Evolutionary conservation across 345 rosid genomes (phyloP).

Genomic region (Citrus inodora): DNA sequence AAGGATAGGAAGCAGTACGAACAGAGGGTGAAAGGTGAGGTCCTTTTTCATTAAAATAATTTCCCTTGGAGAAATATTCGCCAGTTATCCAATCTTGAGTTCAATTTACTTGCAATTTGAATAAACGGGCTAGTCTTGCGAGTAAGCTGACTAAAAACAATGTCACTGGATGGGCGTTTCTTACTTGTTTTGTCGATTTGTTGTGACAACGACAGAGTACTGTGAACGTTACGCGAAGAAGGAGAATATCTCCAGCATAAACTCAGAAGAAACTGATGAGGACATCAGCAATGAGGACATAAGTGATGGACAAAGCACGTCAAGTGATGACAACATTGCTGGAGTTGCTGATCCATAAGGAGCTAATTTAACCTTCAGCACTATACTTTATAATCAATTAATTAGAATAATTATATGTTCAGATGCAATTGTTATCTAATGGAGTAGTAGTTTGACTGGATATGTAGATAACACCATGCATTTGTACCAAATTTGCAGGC

Average conservation of each 20-base stretch:
- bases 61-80: background rate
- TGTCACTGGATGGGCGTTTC: background rate
- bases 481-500: constrained; percentile 3
- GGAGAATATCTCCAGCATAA: constrained; percentile 17
- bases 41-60: background rate
- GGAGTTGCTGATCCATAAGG: constrained; percentile 33
- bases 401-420: background rate
- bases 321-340: constrained; percentile 28
- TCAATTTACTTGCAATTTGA: background rate
- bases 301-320: constrained; percentile 27
- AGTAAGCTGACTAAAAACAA: background rate
- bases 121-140: background rate
- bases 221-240: constrained; percentile 35
- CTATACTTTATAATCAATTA: background rate
- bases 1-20: constrained; percentile 31
- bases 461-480: background rate
- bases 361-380: background rate
- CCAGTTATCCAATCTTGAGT: background rate
- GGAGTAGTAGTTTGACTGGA: constrained; percentile 13
- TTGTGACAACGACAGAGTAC: constrained; percentile 22
- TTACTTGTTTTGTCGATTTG: background rate
- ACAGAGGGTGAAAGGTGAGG: constrained; percentile 34
- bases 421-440: constrained; percentile 13
- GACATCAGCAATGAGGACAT: constrained; percentile 24
- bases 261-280: constrained; percentile 23